phyloP scores from a whole-genome alignment of 257 asterid genomes.

The Ophiorrhiza pumila region DNA sequence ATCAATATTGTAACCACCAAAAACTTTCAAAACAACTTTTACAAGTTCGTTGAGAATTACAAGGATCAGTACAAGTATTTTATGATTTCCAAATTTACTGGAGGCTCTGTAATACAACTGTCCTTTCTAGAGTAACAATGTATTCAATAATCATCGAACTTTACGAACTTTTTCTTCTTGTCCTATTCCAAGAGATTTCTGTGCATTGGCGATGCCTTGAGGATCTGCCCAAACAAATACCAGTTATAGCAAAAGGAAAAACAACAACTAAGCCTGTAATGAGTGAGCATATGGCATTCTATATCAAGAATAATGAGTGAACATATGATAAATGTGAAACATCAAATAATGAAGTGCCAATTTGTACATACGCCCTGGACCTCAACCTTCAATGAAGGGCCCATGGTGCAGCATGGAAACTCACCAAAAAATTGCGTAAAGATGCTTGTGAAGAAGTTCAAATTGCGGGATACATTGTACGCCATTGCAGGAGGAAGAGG shows the following conservation, averaged over 20 bases:
- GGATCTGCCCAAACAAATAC: slow-evolving; percentile 62
- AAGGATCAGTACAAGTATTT: not conserved
- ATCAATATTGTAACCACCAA: not conserved
- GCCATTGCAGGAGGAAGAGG: slow-evolving; percentile 94
- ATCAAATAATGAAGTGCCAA: not conserved
- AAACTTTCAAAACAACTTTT: not conserved
- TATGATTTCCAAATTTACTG: not conserved
- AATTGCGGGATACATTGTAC: slow-evolving; percentile 72
- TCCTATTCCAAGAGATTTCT: slow-evolving; percentile 89
- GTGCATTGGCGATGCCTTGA: slow-evolving; percentile 86
- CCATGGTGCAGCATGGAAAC: slow-evolving; percentile 8
- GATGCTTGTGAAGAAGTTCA: slow-evolving; percentile 90
- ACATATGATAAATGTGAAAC: not conserved
- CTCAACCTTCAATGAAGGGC: not conserved
- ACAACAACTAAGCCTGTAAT: too few species aligned
- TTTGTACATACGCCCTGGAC: not conserved
- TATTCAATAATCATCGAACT: slow-evolving; percentile 43
- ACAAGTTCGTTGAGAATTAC: not conserved
- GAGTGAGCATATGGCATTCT: not conserved
- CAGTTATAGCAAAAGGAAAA: not conserved
- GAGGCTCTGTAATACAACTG: not conserved
- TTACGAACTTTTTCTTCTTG: slow-evolving; percentile 79
- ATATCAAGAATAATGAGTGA: not conserved
- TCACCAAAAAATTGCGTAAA: slow-evolving; percentile 90
- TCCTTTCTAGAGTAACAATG: too few species aligned